These are phyloP conservation scores for Otatea glauca DNA, from an alignment of 176 grass and related monocot species.

Conservation along the genomic window DNA sequence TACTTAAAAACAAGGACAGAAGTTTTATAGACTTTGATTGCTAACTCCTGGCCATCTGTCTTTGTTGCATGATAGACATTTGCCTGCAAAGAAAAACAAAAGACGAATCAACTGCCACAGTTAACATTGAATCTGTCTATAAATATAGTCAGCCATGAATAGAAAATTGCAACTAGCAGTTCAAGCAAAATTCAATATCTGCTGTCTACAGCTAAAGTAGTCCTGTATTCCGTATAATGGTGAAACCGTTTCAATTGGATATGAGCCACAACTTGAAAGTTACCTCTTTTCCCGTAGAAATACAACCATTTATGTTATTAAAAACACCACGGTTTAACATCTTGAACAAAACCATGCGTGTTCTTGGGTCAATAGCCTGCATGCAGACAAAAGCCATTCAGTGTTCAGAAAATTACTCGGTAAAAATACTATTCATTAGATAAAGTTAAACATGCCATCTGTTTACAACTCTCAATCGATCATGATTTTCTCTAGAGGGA, in stretches of 20 bases:
- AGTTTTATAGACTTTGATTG: constrained; percentile 98
- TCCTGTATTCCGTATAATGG: neutral
- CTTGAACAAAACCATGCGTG: constrained; percentile 94
- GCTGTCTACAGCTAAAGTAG: constrained; percentile 12
- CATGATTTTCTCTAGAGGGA: neutral
- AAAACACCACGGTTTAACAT: constrained; percentile 92
- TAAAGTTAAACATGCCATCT: neutral
- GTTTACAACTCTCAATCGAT: neutral
- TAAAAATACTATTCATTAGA: neutral
- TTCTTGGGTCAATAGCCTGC: constrained; percentile 97
- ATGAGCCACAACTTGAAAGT: neutral
- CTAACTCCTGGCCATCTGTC: constrained; percentile 78
- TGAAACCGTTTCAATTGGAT: neutral
- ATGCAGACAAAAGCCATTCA: constrained; percentile 30
- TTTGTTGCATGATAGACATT: constrained; percentile 99
- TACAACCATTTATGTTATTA: constrained; percentile 93
- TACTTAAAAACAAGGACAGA: constrained; percentile 99
- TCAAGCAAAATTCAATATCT: neutral
- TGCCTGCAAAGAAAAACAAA: constrained; percentile 55
- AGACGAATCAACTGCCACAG: neutral
- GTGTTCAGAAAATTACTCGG: neutral
- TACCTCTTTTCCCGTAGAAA: constrained; percentile 99
- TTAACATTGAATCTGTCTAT: neutral
- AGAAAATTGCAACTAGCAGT: neutral
- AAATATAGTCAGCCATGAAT: neutral